phyloP scores from a whole-genome alignment of 2,329 filamentous ascomycete genomes.

The Calycina marina region DNA sequence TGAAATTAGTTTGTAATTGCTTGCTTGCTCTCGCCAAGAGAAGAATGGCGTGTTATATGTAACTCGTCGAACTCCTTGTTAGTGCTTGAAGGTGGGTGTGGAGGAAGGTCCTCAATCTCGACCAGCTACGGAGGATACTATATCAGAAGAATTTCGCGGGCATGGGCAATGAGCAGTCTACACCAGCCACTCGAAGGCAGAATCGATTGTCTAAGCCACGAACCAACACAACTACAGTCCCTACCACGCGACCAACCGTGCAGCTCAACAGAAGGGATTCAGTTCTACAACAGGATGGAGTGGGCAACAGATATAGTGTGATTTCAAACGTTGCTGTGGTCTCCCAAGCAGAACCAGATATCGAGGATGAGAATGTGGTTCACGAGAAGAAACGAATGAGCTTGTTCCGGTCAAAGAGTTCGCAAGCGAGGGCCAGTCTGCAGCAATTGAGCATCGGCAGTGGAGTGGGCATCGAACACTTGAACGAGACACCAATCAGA shows the following conservation, averaged over 20 bases:
- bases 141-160: no score
- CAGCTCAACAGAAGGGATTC: conserved; percentile 14
- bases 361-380: conserved; percentile 1
- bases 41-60: no score
- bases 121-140: no score
- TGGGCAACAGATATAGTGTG: neutral
- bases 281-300: conserved; percentile 1
- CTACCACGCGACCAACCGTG: conserved; percentile 8
- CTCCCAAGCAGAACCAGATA: conserved; percentile 1
- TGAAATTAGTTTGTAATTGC: no score
- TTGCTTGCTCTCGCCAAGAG: no score
- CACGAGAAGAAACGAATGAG: conserved; percentile 9
- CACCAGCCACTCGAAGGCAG: conserved; percentile 8
- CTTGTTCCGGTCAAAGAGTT: conserved; percentile 16
- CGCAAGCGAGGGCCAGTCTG: conserved; percentile 6
- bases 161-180: conserved; percentile 20
- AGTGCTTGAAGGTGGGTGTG: no score
- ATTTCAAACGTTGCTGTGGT: neutral
- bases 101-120: no score
- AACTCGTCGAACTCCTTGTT: no score
- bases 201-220: conserved; percentile 22
- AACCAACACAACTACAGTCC: conserved; percentile 15
- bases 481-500: conserved; percentile 4
- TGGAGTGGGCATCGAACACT: conserved; percentile 1
- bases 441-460: conserved; percentile 3